A percentile compares a stretch with the other conserved stretches of the same genome.
These are phyloP conservation scores for Powellomyces hirtus DNA, from an alignment of 192 early-diverging fungal genomes.

Conservation along the genomic window DNA sequence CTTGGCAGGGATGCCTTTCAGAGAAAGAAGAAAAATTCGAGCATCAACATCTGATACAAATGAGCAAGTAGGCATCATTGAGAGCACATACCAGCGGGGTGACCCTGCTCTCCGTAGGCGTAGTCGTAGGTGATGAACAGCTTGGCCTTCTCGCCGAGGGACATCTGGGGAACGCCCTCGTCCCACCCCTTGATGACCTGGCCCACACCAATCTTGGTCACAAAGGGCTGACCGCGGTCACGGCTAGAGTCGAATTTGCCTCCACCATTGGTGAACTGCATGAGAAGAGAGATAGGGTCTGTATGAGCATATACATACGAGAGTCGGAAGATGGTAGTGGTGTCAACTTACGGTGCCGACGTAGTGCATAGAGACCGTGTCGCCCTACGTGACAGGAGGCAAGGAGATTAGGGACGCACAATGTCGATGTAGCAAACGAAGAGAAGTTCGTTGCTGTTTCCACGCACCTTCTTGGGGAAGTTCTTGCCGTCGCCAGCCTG, in stretches of 20 bases:
- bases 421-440: background rate
- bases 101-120: conserved; percentile 36
- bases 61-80: too few species aligned
- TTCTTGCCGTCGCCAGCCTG: conserved; percentile 49
- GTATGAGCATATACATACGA: too few species aligned
- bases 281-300: background rate
- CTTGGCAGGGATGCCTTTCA: conserved; percentile 70
- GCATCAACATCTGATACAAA: background rate
- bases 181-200: conserved; percentile 88
- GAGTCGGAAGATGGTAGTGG: too few species aligned
- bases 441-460: background rate
- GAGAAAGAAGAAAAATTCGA: background rate
- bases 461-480: conserved; percentile 53
- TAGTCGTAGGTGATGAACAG: conserved; percentile 63
- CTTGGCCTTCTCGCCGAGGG: conserved; percentile 82
- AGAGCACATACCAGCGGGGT: conserved; percentile 29
- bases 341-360: conserved; percentile 6
- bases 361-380: conserved; percentile 51
- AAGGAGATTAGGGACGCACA: background rate
- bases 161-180: conserved; percentile 92
- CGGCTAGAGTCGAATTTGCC: conserved; percentile 84
- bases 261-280: conserved; percentile 53
- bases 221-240: conserved; percentile 83
- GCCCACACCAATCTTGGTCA: conserved; percentile 85
- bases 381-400: conserved; percentile 21